Percentiles rank a stretch among this genome's conserved stretches.
phyloP scores from a whole-genome alignment of 352 stramenopile species.

The Phytophthora europaea region DNA sequence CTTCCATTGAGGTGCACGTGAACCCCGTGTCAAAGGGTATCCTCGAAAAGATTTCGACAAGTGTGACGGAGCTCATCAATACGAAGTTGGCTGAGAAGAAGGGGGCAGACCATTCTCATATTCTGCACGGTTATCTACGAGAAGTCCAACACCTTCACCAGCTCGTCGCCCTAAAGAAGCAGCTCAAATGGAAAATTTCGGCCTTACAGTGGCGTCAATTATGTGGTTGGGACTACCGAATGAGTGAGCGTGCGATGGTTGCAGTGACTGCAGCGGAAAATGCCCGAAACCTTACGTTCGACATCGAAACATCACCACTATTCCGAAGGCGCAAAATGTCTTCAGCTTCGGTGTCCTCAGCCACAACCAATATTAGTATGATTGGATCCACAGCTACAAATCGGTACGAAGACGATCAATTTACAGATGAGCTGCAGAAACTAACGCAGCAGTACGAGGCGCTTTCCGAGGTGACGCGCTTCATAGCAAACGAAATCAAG shows the following conservation, averaged over 20 bases:
- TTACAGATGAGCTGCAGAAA: slow-evolving; percentile 58
- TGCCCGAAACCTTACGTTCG: slow-evolving; percentile 40
- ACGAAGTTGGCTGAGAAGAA: slow-evolving; percentile 59
- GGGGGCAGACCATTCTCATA: slow-evolving; percentile 40
- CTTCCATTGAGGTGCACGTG: slow-evolving; percentile 60
- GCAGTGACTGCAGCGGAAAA: slow-evolving; percentile 55
- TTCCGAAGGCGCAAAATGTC: slow-evolving; percentile 50
- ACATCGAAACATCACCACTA: slow-evolving; percentile 59
- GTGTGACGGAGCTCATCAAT: slow-evolving; percentile 46
- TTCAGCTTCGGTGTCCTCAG: slow-evolving; percentile 42
- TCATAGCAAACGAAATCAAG: slow-evolving; percentile 46
- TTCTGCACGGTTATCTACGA: slow-evolving; percentile 37
- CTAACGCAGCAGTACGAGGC: slow-evolving; percentile 57
- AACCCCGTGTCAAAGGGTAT: slow-evolving; percentile 70
- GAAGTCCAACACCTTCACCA: slow-evolving; percentile 42
- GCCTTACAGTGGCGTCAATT: slow-evolving; percentile 63
- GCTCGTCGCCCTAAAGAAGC: slow-evolving; percentile 52
- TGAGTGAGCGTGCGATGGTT: slow-evolving; percentile 53
- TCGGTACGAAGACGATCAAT: slow-evolving; percentile 54
- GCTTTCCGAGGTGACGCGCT: slow-evolving; percentile 52
- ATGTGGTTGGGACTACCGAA: slow-evolving; percentile 65
- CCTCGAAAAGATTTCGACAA: slow-evolving; percentile 58
- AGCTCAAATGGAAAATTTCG: slow-evolving; percentile 77
- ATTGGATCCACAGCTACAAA: slow-evolving; percentile 36
- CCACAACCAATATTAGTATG: slow-evolving; percentile 49